A percentile compares a stretch with the other conserved stretches of the same genome.
These are phyloP conservation scores for Hyphochytrium catenoides DNA, from an alignment of 352 stramenopile species.

Conservation along the genomic window DNA sequence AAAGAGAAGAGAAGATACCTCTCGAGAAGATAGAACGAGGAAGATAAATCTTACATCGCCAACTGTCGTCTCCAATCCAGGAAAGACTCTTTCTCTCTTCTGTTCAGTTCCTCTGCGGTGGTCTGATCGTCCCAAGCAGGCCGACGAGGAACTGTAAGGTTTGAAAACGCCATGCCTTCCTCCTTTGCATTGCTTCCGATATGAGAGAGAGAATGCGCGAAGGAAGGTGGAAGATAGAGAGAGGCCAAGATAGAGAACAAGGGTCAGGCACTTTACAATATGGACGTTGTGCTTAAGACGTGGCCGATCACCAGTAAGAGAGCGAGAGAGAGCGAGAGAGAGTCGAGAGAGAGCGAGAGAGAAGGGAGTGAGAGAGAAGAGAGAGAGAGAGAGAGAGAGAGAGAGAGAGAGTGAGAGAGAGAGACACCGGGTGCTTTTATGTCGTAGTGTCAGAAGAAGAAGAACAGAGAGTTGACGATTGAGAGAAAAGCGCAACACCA, in stretches of 20 bases:
- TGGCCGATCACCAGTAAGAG: too few relatives aligned
- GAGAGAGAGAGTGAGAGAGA: slow-evolving; percentile 1
- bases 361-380: too few relatives aligned
- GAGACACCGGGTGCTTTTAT: slow-evolving; percentile 17
- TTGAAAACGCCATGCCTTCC: slow-evolving; percentile 67
- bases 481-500: background rate
- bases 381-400: background rate
- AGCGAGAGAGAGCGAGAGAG: too few relatives aligned
- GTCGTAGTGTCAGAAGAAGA: background rate
- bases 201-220: background rate
- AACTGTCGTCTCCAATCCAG: slow-evolving; percentile 90
- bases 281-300: too few relatives aligned
- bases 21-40: background rate
- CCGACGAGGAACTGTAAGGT: slow-evolving; percentile 86
- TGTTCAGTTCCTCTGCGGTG: slow-evolving; percentile 84
- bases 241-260: too few relatives aligned
- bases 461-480: background rate
- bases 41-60: slow-evolving; percentile 29
- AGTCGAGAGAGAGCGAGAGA: too few relatives aligned
- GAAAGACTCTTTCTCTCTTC: slow-evolving; percentile 88
- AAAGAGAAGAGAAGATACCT: background rate
- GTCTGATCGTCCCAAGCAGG: slow-evolving; percentile 82
- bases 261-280: too few relatives aligned
- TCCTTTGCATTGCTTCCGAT: slow-evolving; percentile 23
- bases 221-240: slow-evolving; percentile 15